phyloP scores from a whole-genome alignment of 139 green algal species.

The Coelastrella sp. region DNA sequence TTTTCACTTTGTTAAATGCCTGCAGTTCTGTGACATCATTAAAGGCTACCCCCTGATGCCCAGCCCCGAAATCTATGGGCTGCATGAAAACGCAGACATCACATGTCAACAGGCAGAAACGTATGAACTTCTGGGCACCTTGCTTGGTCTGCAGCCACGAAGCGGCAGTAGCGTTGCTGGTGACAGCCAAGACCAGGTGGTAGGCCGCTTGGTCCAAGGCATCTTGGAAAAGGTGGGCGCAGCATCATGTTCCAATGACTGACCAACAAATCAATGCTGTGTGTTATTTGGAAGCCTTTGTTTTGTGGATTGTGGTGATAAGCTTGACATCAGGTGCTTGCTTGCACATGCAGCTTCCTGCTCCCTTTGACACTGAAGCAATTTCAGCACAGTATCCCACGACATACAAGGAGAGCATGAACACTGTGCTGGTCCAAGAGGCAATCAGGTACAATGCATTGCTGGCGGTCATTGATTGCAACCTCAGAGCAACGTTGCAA shows the following conservation, averaged over 20 bases:
- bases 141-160: constrained; percentile 84
- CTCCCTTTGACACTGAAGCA: constrained; percentile 76
- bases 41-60: constrained; percentile 65
- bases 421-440: constrained; percentile 87
- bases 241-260: neutral
- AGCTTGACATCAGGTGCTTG: no score
- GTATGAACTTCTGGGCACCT: constrained; percentile 80
- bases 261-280: neutral
- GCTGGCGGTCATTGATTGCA: constrained; percentile 68
- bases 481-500: constrained; percentile 66
- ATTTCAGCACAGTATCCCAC: constrained; percentile 78
- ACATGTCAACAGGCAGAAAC: constrained; percentile 85
- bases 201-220: constrained; percentile 59
- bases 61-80: constrained; percentile 79
- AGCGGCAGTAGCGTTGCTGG: constrained; percentile 48
- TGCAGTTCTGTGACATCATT: constrained; percentile 29
- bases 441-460: constrained; percentile 81
- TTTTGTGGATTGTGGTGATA: neutral
- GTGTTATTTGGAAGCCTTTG: neutral
- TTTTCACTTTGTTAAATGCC: neutral
- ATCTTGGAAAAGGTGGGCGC: constrained; percentile 66
- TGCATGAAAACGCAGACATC: constrained; percentile 88
- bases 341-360: constrained; percentile 34
- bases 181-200: constrained; percentile 66
- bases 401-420: constrained; percentile 89